phyloP scores from a whole-genome alignment of 495 filamentous ascomycete species.

The Penicillium verhagenii region DNA sequence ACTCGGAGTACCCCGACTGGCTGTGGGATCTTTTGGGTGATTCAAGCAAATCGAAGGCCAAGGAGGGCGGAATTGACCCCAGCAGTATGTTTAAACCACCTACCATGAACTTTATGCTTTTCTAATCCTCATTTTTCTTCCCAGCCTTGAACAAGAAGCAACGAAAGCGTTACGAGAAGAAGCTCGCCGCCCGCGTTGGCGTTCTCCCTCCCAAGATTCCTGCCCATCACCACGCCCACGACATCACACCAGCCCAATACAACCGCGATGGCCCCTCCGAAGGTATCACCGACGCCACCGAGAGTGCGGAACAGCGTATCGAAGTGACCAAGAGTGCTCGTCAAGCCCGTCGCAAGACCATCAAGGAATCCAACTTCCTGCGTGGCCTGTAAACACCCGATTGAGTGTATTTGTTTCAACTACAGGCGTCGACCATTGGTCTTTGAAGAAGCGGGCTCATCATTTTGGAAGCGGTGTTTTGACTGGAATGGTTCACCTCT shows the following conservation, averaged over 20 bases:
- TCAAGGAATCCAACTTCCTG: conserved; percentile 94
- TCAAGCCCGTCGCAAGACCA: conserved; percentile 68
- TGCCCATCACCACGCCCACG: conserved; percentile 77
- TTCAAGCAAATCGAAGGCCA: conserved; percentile 35
- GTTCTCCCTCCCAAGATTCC: conserved; percentile 73
- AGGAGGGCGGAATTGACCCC: conserved; percentile 42
- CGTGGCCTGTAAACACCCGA: conserved; percentile 61
- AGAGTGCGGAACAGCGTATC: conserved; percentile 39
- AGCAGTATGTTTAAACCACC: conserved; percentile 65
- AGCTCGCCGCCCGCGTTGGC: conserved; percentile 63
- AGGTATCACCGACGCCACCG: conserved; percentile 34
- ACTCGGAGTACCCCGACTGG: conserved; percentile 89
- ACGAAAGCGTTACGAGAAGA: conserved; percentile 61
- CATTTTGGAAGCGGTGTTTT: conserved; percentile 10
- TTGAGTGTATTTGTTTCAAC: conserved; percentile 8
- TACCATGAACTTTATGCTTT: neutral
- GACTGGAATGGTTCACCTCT: neutral
- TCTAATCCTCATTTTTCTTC: conserved; percentile 4
- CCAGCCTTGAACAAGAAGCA: conserved; percentile 55
- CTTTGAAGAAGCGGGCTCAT: conserved; percentile 5
- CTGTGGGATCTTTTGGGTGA: conserved; percentile 75
- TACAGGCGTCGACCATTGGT: conserved; percentile 5
- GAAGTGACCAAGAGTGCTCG: conserved; percentile 59
- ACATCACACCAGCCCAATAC: conserved; percentile 63
- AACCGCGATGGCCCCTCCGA: conserved; percentile 30